Evolutionary conservation across 768 basidiomycete species (phyloP).

Genomic region (Tulasnella sp.): DNA sequence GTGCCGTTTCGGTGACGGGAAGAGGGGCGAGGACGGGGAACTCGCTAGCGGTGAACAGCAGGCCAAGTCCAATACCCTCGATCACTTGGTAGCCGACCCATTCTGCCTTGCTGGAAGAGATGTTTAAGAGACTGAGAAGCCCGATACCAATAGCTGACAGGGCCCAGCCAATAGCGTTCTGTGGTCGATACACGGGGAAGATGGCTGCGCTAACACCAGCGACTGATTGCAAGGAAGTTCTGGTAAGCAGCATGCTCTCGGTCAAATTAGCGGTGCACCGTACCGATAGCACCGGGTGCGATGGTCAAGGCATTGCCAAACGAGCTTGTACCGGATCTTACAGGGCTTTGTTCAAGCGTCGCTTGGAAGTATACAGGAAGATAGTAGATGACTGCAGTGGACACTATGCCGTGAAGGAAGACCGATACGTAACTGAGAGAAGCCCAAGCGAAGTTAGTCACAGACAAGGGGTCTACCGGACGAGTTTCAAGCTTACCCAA

Average conservation of each 20-base stretch:
- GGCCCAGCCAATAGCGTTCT: constrained; percentile 48
- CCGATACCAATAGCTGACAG: constrained; percentile 46
- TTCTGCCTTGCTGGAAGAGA: constrained; percentile 1
- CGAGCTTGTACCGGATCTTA: constrained; percentile 46
- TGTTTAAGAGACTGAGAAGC: constrained; percentile 41
- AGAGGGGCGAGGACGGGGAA: constrained; percentile 44
- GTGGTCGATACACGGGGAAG: constrained; percentile 47
- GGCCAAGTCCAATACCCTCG: constrained; percentile 31
- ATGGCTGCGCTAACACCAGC: constrained; percentile 46
- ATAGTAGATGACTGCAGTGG: constrained; percentile 35
- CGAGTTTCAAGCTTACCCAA: constrained; percentile 39
- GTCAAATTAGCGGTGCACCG: not conserved
- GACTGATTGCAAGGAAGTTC: constrained; percentile 32
- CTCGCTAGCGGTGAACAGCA: constrained; percentile 34
- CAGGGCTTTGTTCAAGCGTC: constrained; percentile 47
- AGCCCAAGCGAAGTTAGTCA: no score
- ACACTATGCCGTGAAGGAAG: constrained; percentile 17
- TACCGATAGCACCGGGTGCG: constrained; percentile 47
- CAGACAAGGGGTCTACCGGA: no score
- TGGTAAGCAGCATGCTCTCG: not conserved
- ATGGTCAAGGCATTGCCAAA: constrained; percentile 48
- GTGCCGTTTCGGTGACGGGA: constrained; percentile 36
- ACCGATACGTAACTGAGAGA: constrained; percentile 43
- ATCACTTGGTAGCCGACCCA: constrained; percentile 34
- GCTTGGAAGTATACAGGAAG: constrained; percentile 45